These are phyloP conservation scores for Geoglossum glabrum DNA, from an alignment of 495 filamentous ascomycete genomes.

Conservation along the genomic window DNA sequence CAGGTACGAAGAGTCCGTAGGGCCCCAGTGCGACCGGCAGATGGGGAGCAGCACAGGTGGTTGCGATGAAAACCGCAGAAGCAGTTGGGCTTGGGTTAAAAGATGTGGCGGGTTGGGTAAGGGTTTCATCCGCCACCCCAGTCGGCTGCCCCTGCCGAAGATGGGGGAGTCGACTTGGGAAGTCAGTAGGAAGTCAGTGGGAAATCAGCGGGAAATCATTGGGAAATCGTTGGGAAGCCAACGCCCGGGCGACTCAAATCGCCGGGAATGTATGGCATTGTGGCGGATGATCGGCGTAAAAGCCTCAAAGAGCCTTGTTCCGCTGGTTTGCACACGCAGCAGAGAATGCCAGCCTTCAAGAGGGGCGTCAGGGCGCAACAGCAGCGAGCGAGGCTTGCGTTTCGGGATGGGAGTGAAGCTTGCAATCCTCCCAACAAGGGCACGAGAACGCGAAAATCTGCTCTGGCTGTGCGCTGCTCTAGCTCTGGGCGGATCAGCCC, in stretches of 20 bases:
- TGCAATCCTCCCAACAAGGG: not conserved
- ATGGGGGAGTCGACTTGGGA: not conserved
- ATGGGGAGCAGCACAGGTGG: not conserved
- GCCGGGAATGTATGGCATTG: too few relatives aligned
- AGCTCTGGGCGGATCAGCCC: not conserved
- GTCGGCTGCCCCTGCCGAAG: not conserved
- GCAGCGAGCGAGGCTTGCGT: not conserved
- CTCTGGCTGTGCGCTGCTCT: not conserved
- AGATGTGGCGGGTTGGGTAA: slow-evolving; percentile 2
- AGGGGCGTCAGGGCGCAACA: not conserved
- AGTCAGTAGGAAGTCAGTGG: too few relatives aligned
- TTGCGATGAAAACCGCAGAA: not conserved
- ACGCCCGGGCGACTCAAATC: too few relatives aligned
- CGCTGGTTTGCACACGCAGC: not conserved
- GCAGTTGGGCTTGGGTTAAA: not conserved
- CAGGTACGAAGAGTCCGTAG: not conserved
- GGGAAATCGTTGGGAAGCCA: too few relatives aligned
- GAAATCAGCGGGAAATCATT: too few relatives aligned
- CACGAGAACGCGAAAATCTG: not conserved
- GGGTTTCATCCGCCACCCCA: not conserved
- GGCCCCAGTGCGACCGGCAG: not conserved
- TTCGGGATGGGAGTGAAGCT: not conserved
- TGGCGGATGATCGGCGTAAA: too few relatives aligned
- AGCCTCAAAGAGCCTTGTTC: not conserved
- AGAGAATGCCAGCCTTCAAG: too few relatives aligned